These are phyloP conservation scores for Claviceps sp. DNA, from an alignment of 2,329 filamentous ascomycete genomes.

Conservation along the genomic window DNA sequence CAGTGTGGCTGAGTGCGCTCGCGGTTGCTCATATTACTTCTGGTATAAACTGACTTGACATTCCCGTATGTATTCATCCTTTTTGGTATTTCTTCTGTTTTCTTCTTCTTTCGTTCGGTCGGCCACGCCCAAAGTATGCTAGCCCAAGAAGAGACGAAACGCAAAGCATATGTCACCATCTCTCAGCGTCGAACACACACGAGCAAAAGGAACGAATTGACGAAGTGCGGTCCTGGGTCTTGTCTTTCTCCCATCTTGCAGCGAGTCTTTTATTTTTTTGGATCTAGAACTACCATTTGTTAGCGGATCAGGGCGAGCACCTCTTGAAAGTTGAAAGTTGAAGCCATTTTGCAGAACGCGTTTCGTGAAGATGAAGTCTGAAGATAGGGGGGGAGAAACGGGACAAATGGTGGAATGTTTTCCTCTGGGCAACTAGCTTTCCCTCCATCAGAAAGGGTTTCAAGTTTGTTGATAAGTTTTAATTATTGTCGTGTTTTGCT, in stretches of 20 bases:
- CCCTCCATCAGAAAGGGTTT: background rate
- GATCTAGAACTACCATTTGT: background rate
- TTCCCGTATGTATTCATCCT: background rate
- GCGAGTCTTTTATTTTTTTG: background rate
- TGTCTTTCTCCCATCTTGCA: background rate
- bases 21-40: background rate
- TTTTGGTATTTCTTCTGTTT: background rate
- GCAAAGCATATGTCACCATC: background rate
- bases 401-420: background rate
- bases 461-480: background rate
- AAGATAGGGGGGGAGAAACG: background rate
- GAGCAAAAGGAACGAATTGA: background rate
- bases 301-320: background rate
- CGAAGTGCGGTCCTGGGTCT: background rate
- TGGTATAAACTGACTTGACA: background rate
- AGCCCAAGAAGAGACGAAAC: background rate
- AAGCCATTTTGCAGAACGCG: background rate
- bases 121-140: background rate
- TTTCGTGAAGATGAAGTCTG: background rate
- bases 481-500: background rate
- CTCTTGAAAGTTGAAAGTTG: background rate
- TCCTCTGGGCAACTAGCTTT: background rate
- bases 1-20: background rate
- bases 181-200: background rate
- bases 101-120: background rate